A percentile compares a stretch with the other conserved stretches of the same genome.
phyloP scores from a whole-genome alignment of 495 filamentous ascomycete genomes.

The Aspergillus haitiensis region DNA sequence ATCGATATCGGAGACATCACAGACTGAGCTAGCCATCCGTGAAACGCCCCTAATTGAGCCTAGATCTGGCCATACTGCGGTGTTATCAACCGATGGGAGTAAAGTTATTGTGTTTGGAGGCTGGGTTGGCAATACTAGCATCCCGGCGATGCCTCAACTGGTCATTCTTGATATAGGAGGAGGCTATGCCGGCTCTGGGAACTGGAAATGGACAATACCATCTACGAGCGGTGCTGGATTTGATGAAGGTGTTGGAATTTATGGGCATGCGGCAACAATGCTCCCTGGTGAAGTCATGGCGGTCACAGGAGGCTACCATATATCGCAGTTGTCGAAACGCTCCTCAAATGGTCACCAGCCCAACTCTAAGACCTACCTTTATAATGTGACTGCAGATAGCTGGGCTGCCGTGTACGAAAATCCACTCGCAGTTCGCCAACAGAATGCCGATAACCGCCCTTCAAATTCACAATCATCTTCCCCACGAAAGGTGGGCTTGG shows the following conservation, averaged over 20 bases:
- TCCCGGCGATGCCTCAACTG: constrained; percentile 76
- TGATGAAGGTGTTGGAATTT: constrained; percentile 60
- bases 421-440: constrained; percentile 32
- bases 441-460: not conserved
- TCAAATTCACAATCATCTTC: constrained; percentile 22
- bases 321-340: constrained; percentile 53
- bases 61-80: constrained; percentile 81
- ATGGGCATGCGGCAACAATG: constrained; percentile 82
- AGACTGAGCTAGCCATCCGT: constrained; percentile 52
- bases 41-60: constrained; percentile 58
- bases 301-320: constrained; percentile 77
- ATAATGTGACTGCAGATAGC: constrained; percentile 71
- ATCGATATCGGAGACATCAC: constrained; percentile 35
- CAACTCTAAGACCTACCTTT: constrained; percentile 61
- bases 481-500: constrained; percentile 63
- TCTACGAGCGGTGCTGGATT: constrained; percentile 39
- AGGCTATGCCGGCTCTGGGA: constrained; percentile 62
- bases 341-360: constrained; percentile 29
- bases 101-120: constrained; percentile 78
- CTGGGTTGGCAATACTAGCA: constrained; percentile 79
- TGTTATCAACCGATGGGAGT: constrained; percentile 73
- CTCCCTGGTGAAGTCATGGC: constrained; percentile 88
- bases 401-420: constrained; percentile 73
- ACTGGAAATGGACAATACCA: constrained; percentile 77
- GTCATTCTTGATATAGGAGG: constrained; percentile 70